A percentile compares a stretch with the other conserved stretches of the same genome.
phyloP scores from a whole-genome alignment of 345 rosid genomes.

The Passiflora organensis region DNA sequence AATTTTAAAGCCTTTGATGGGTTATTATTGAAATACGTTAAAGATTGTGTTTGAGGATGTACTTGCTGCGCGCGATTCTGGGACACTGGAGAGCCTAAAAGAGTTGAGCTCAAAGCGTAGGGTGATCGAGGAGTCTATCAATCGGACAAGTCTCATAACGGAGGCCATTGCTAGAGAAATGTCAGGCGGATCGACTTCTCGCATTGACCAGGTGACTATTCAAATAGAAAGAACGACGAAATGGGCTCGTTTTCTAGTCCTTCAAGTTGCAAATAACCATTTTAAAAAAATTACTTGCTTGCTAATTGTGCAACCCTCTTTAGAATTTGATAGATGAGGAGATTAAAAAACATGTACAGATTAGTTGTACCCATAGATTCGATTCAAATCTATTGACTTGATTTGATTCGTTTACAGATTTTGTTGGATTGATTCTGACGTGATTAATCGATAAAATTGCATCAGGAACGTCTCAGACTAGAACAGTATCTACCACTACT shows the following conservation, averaged over 20 bases:
- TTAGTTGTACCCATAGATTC: not conserved
- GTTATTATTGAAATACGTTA: constrained; percentile 1
- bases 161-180: constrained; percentile 69
- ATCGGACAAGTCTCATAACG: constrained; percentile 45
- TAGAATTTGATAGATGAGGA: too few species aligned
- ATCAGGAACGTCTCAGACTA: constrained; percentile 62
- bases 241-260: too few species aligned
- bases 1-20: not conserved
- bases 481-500: constrained; percentile 59
- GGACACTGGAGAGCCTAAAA: constrained; percentile 48
- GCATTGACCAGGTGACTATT: constrained; percentile 42
- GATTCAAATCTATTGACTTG: not conserved
- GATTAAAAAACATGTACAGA: too few species aligned
- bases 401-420: not conserved
- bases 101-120: constrained; percentile 64
- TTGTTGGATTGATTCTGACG: constrained; percentile 12
- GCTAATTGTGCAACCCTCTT: too few species aligned
- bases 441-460: constrained; percentile 10
- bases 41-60: constrained; percentile 63
- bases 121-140: constrained; percentile 58
- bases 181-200: constrained; percentile 59
- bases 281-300: too few species aligned
- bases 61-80: constrained; percentile 44
- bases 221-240: too few species aligned
- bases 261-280: too few species aligned